Evolutionary conservation across 352 stramenopile species (phyloP).

Genomic region (Globisporangium paddicum): DNA sequence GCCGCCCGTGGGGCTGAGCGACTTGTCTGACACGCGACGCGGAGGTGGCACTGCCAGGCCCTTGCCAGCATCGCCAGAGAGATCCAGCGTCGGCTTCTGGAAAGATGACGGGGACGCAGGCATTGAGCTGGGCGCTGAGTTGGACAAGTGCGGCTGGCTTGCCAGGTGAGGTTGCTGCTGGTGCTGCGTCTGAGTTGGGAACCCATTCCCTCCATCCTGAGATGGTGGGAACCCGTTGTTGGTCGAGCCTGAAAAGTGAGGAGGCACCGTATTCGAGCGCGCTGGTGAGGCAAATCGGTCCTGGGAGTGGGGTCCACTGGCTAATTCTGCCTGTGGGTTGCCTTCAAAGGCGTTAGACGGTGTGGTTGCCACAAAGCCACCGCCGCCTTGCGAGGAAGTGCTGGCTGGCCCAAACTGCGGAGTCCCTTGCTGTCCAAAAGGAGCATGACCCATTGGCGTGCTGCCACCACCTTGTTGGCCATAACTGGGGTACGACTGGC

Average conservation of each 20-base stretch:
- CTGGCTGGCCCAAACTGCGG: constrained; percentile 7
- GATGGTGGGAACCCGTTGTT: constrained; percentile 7
- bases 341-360: constrained; percentile 21
- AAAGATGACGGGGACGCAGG: constrained; percentile 19
- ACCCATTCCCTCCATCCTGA: neutral
- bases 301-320: constrained; percentile 6
- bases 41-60: constrained; percentile 7
- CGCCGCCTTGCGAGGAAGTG: constrained; percentile 9
- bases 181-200: constrained; percentile 13
- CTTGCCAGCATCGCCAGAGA: constrained; percentile 38
- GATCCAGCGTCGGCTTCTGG: constrained; percentile 37
- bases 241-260: constrained; percentile 1
- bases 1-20: constrained; percentile 9
- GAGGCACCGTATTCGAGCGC: constrained; percentile 10
- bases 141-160: constrained; percentile 11
- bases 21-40: constrained; percentile 7
- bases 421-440: constrained; percentile 2
- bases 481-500: constrained; percentile 2
- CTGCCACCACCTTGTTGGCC: constrained; percentile 2
- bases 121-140: constrained; percentile 17
- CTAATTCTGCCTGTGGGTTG: constrained; percentile 1
- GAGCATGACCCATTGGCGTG: neutral
- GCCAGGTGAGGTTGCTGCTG: constrained; percentile 22
- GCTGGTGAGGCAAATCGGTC: neutral
- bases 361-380: constrained; percentile 7